Conservation (phyloP, 2,329 filamentous ascomycete species). For the Fusarium sulawesiense region DNA sequence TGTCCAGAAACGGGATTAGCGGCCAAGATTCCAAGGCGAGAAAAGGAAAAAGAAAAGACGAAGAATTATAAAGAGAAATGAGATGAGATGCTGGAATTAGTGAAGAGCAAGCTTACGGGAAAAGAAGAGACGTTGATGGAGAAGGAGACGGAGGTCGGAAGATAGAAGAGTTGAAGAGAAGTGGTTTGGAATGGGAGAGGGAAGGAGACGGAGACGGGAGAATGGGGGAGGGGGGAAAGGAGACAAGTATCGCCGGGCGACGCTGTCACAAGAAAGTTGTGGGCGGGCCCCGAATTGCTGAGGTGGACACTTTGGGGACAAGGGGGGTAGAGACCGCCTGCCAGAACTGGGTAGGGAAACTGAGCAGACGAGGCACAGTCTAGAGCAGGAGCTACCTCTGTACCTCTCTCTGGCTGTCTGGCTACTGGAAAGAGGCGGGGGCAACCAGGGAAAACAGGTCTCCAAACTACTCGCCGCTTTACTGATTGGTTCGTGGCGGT, state of each 20-base stretch:
- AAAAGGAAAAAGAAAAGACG: conserved; percentile 39
- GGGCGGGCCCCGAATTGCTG: conserved; percentile 51
- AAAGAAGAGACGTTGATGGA: conserved; percentile 47
- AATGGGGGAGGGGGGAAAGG: conserved; percentile 49
- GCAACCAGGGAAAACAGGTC: conserved; percentile 37
- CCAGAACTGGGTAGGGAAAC: conserved; percentile 36
- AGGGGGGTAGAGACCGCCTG: conserved; percentile 46
- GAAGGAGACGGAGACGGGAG: conserved; percentile 44
- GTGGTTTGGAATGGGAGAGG: conserved; percentile 47
- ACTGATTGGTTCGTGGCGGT: conserved; percentile 53
- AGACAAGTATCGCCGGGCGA: conserved; percentile 51
- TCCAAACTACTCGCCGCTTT: conserved; percentile 47
- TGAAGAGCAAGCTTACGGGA: conserved; percentile 44
- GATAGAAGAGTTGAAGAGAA: conserved; percentile 47
- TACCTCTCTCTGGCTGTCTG: not conserved
- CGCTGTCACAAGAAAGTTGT: conserved; percentile 52
- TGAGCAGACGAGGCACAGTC: conserved; percentile 36
- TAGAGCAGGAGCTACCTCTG: conserved; percentile 33
- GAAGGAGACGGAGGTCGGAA: conserved; percentile 47
- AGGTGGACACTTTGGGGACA: conserved; percentile 46
- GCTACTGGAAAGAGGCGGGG: conserved; percentile 30
- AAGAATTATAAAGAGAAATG: conserved; percentile 38
- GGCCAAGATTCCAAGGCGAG: conserved; percentile 37
- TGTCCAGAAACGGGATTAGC: conserved; percentile 50
- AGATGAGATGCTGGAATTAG: conserved; percentile 23